Conservation (phyloP, 441 rosid genomes). For the Populus hybrid region DNA sequence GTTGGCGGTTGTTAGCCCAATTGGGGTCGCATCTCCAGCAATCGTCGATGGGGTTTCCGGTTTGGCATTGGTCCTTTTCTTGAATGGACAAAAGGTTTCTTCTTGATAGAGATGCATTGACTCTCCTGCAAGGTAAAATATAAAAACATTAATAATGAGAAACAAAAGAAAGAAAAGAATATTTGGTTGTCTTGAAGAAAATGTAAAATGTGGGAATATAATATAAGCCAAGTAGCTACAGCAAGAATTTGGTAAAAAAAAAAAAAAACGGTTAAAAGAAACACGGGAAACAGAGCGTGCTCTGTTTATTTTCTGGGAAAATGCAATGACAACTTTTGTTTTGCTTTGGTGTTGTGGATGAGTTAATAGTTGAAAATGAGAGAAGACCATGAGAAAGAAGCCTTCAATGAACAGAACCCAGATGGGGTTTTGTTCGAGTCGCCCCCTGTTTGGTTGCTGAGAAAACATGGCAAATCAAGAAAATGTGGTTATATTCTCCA, state of each 20-base stretch:
- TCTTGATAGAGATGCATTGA: conserved; percentile 63
- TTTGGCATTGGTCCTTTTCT: conserved; percentile 49
- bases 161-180: neutral
- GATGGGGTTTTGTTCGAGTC: neutral
- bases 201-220: neutral
- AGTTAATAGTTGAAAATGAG: conserved; percentile 12
- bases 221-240: neutral
- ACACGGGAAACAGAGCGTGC: neutral
- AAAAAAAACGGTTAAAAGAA: neutral
- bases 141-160: neutral
- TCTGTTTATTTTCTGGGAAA: conserved; percentile 15
- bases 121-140: conserved; percentile 41
- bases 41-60: conserved; percentile 94
- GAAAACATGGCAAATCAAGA: neutral
- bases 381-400: conserved; percentile 12
- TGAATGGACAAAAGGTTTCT: conserved; percentile 39
- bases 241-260: neutral
- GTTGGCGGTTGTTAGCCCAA: conserved; percentile 78
- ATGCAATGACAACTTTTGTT: neutral
- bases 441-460: conserved; percentile 4
- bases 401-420: conserved; percentile 9
- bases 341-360: neutral
- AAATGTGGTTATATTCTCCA: neutral
- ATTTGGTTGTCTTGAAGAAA: conserved; percentile 4
- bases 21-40: conserved; percentile 83